phyloP scores from a whole-genome alignment of 805 yeast genomes.

The Naumovozyma dairenensis region DNA sequence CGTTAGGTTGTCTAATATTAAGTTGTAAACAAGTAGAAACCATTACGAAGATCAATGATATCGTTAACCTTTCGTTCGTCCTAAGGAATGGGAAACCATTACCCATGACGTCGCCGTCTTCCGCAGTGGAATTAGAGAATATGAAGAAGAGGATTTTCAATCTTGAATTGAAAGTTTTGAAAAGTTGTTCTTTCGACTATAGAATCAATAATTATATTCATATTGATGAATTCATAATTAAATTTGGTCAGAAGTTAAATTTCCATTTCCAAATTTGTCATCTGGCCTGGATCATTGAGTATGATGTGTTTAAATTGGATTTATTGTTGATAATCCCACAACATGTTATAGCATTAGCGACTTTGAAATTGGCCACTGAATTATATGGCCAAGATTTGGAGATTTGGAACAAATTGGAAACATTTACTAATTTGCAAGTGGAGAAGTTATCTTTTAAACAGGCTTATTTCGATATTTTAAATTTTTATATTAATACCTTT shows the following conservation, averaged over 20 bases:
- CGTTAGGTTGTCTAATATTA: conserved; percentile 55
- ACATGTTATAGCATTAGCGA: conserved; percentile 64
- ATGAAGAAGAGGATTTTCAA: conserved; percentile 48
- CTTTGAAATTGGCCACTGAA: conserved; percentile 50
- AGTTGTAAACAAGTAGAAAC: conserved; percentile 79
- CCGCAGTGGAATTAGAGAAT: conserved; percentile 35
- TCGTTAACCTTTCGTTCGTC: conserved; percentile 35
- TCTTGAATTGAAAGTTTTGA: conserved; percentile 64
- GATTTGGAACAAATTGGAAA: conserved; percentile 9
- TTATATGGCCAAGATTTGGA: conserved; percentile 23
- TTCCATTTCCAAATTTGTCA: conserved; percentile 40
- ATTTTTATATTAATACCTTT: conserved; percentile 50
- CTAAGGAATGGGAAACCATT: conserved; percentile 22
- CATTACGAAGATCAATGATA: conserved; percentile 60
- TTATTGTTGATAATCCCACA: conserved; percentile 61
- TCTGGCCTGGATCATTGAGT: conserved; percentile 65
- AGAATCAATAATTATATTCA: conserved; percentile 41
- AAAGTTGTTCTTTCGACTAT: conserved; percentile 72
- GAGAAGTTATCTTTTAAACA: conserved; percentile 32
- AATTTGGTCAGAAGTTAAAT: conserved; percentile 42
- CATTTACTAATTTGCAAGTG: conserved; percentile 22
- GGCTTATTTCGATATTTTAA: conserved; percentile 48
- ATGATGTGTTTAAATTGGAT: conserved; percentile 64
- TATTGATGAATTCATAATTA: conserved; percentile 57
- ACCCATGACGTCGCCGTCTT: conserved; percentile 5